phyloP scores from a whole-genome alignment of 352 stramenopile species.

The Elongisporangium senticosum region DNA sequence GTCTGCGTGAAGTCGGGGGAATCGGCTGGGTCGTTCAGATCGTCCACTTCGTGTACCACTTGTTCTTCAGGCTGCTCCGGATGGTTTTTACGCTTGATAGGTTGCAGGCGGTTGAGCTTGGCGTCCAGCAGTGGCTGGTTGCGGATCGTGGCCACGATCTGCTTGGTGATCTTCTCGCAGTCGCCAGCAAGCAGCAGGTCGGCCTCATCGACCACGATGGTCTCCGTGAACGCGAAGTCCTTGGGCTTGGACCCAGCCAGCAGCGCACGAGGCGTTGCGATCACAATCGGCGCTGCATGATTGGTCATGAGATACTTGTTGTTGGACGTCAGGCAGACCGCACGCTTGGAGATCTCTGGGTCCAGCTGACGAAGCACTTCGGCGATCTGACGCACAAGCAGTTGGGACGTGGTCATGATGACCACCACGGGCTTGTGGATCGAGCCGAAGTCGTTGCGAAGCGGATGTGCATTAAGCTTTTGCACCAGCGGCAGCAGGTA shows the following conservation, averaged over 20 bases:
- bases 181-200: constrained; percentile 76
- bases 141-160: constrained; percentile 73
- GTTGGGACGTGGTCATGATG: constrained; percentile 82
- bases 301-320: constrained; percentile 36
- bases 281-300: constrained; percentile 38
- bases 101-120: constrained; percentile 31
- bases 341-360: constrained; percentile 26
- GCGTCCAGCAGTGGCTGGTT: constrained; percentile 58
- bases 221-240: constrained; percentile 73
- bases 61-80: constrained; percentile 2
- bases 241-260: constrained; percentile 51
- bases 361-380: constrained; percentile 36
- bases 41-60: background rate
- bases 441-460: constrained; percentile 15
- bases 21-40: constrained; percentile 18
- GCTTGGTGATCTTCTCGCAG: constrained; percentile 76
- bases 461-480: constrained; percentile 25
- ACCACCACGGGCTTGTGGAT: constrained; percentile 55
- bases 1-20: constrained; percentile 38
- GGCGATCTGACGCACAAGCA: constrained; percentile 77
- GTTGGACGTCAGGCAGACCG: constrained; percentile 45
- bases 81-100: background rate
- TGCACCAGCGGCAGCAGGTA: constrained; percentile 93
- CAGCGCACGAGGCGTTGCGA: constrained; percentile 62
- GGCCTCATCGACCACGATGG: constrained; percentile 75